Base-by-base conservation (phyloP, 2,329 filamentous ascomycete genomes). In the Aspergillus udagawae region DNA sequence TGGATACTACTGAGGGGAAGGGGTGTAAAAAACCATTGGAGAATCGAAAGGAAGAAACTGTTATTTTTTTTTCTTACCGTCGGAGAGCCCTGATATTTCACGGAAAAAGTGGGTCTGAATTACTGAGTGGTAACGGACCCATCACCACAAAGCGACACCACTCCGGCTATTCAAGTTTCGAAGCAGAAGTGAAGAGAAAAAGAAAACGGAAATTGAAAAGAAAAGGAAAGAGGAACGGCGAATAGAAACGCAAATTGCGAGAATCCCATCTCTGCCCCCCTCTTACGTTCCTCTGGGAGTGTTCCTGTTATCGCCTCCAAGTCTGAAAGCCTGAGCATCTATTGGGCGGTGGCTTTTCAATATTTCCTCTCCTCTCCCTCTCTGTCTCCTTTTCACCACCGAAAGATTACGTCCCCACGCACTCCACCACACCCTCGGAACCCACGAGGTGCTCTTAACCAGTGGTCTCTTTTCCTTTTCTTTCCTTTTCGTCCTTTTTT, bases 381-480 rank as follows among this genome's bases (percentile, higher is more conserved):
- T 53, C 41, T 29, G 52, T 52, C 38, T 53, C 27, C 21, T 53
- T 56, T 42, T 51, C 49, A 20, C 51, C 42, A 51, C 29, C 44
- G 35, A 49, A 62, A 67, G 61, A 65, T 65, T 66, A 67, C 62
- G 55, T 64, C 67, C 66, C 68, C 67, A 59, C 63, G 60, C 62
- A 65, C 60, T 70, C 70, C 70, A 72, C 68, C 60, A 56, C 60
- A 67, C 66, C 66, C 69, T 73, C 72, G 71, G 70, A 73, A 71
- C 69, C 70, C 72, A 74, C 71, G 71, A 73, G 70, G 67, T 63
- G 60, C 62, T 63, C 65, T 54, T 21, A 53, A 58, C 56, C 12
- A 17, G 21, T 23, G 12, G 10, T 14, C 23, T 47, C 5, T 47
- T 12, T 23, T 23, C 5, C 12, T 14, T 23, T 23, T 23, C 61